Percentiles rank a stretch among this genome's conserved stretches.
Evolutionary conservation across 768 basidiomycete species (phyloP).

Genomic region (Lactarius quietus): DNA sequence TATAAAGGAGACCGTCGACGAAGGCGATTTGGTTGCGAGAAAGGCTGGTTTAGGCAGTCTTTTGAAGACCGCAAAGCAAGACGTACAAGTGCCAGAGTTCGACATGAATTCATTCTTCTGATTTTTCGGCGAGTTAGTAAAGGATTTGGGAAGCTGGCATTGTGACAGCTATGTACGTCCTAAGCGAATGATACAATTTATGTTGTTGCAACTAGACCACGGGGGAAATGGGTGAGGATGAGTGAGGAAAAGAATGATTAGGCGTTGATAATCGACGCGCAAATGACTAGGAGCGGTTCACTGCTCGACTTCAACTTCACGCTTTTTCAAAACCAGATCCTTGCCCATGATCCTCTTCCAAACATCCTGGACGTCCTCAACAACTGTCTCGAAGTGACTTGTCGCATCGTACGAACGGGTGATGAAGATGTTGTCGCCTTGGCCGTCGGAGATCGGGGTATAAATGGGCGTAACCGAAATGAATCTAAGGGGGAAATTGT

Average conservation of each 20-base stretch:
- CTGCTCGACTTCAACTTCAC: constrained; percentile 64
- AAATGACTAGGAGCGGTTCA: constrained; percentile 27
- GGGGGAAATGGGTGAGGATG: background rate
- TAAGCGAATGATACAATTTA: constrained; percentile 19
- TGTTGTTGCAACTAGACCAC: constrained; percentile 15
- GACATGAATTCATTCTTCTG: constrained; percentile 77
- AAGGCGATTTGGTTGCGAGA: constrained; percentile 57
- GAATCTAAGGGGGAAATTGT: constrained; percentile 53
- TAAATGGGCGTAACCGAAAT: constrained; percentile 85
- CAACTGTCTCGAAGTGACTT: constrained; percentile 98
- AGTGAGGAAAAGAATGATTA: constrained; percentile 2
- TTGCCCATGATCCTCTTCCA: constrained; percentile 84
- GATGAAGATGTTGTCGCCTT: constrained; percentile 89
- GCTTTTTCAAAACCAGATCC: constrained; percentile 83
- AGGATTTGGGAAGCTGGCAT: background rate
- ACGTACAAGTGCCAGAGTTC: constrained; percentile 83
- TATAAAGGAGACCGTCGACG: constrained; percentile 36
- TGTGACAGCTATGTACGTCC: constrained; percentile 1
- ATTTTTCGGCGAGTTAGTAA: constrained; percentile 18
- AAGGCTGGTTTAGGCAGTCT: constrained; percentile 77
- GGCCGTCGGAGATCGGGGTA: constrained; percentile 79
- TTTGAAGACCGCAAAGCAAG: constrained; percentile 89
- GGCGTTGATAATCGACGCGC: constrained; percentile 3
- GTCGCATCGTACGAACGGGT: constrained; percentile 98
- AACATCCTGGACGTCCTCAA: constrained; percentile 94